phyloP scores from a whole-genome alignment of 371 early-diverging fungal genomes.

The Enterocytospora artemiae region DNA sequence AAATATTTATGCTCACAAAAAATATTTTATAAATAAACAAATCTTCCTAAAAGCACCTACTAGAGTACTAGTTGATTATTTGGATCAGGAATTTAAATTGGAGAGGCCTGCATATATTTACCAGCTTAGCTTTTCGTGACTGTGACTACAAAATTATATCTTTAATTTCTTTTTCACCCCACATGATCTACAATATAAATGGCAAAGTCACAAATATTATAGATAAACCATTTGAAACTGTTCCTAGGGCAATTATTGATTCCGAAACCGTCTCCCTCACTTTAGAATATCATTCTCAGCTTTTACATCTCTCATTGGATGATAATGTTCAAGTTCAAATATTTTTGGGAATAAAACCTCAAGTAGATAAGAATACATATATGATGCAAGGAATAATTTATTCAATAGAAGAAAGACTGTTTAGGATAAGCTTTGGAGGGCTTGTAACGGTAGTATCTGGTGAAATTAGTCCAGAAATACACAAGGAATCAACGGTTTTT shows the following conservation, averaged over 20 bases:
- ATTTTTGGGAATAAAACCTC: constrained; percentile 5
- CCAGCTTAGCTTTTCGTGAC: background rate
- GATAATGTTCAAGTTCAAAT: constrained; percentile 16
- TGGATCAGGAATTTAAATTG: too few species aligned
- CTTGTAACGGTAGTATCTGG: too few species aligned
- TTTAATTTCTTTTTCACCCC: background rate
- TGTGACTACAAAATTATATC: background rate
- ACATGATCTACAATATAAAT: background rate
- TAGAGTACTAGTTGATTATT: too few species aligned
- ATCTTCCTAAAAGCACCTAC: too few species aligned
- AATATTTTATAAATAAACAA: too few species aligned
- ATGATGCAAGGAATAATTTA: constrained; percentile 22
- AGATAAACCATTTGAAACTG: constrained; percentile 3
- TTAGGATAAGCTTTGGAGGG: constrained; percentile 25
- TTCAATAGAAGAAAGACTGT: constrained; percentile 6
- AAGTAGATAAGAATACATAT: constrained; percentile 3
- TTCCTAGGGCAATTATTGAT: constrained; percentile 4
- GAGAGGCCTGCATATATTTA: too few species aligned
- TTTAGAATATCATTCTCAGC: constrained; percentile 17
- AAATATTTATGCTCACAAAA: too few species aligned
- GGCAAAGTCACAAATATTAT: background rate
- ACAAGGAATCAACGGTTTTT: too few species aligned
- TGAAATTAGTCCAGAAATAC: too few species aligned
- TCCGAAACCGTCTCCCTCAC: background rate
- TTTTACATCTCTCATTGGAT: constrained; percentile 1